These are phyloP conservation scores for Catunica adiposa DNA, from an alignment of 2,329 filamentous ascomycete species.

Conservation along the genomic window DNA sequence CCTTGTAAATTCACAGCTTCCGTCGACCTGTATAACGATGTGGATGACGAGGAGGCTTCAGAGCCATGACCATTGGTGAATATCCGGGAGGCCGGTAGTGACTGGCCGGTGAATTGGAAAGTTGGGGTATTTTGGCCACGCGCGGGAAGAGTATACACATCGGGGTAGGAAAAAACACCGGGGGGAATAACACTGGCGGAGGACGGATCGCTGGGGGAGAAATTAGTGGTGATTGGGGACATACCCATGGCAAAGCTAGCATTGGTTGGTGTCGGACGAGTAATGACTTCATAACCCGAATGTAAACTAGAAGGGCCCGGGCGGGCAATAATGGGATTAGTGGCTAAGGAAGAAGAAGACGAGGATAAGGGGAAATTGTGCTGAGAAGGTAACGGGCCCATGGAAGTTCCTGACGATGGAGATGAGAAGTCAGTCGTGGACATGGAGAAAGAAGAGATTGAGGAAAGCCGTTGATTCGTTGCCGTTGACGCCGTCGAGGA, in stretches of 20 bases:
- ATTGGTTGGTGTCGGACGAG: conserved; percentile 28
- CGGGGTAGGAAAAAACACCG: no score
- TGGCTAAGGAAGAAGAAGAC: no score
- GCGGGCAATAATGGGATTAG: neutral
- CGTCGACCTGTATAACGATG: neutral
- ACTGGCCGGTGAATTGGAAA: neutral
- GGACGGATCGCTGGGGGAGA: conserved; percentile 13
- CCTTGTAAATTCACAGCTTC: neutral
- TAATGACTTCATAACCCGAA: conserved; percentile 30
- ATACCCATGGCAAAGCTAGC: conserved; percentile 34
- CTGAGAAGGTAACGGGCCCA: neutral
- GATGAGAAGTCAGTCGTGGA: neutral
- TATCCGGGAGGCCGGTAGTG: no score
- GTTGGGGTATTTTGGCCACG: neutral
- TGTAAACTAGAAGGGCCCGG: neutral
- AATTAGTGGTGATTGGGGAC: conserved; percentile 16
- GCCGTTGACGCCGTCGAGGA: neutral
- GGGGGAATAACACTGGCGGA: no score
- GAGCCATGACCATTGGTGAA: no score
- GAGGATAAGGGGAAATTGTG: no score
- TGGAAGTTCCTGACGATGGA: neutral
- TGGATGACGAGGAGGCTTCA: no score
- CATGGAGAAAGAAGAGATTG: neutral
- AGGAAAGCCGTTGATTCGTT: neutral
- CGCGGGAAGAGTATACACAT: neutral